Evolutionary conservation across 2,329 filamentous ascomycete species (phyloP).

Genomic region (Aspergillus felis): DNA sequence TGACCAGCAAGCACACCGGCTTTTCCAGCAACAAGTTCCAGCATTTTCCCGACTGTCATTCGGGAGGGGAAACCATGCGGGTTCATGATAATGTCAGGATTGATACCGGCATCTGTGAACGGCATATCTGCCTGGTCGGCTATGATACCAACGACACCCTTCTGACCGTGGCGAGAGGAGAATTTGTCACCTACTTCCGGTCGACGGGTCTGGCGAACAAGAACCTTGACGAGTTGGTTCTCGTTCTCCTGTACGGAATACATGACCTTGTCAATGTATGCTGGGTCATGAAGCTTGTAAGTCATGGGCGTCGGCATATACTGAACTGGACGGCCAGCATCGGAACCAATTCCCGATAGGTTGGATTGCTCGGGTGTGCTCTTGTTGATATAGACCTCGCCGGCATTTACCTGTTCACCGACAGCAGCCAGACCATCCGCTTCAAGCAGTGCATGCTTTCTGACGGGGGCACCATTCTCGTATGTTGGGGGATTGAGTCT

Average conservation of each 20-base stretch:
- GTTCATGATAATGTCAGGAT: constrained; percentile 99
- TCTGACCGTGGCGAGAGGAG: constrained; percentile 95
- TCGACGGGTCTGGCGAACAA: constrained; percentile 90
- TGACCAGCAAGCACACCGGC: constrained; percentile 81
- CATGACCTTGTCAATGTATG: constrained; percentile 96
- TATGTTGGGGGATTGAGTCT: constrained; percentile 60
- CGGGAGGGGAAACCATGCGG: constrained; percentile 98
- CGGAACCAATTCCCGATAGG: constrained; percentile 62
- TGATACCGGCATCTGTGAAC: constrained; percentile 84
- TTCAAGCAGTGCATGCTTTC: constrained; percentile 71
- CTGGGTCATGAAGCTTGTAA: constrained; percentile 79
- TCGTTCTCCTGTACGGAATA: constrained; percentile 85
- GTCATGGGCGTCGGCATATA: constrained; percentile 48
- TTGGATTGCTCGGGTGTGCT: constrained; percentile 75
- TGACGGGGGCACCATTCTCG: constrained; percentile 57
- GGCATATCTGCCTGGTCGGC: constrained; percentile 96
- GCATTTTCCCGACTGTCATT: constrained; percentile 98
- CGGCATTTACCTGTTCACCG: constrained; percentile 70
- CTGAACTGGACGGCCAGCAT: constrained; percentile 49
- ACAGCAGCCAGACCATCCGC: constrained; percentile 86
- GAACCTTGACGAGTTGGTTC: constrained; percentile 82
- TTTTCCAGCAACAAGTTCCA: constrained; percentile 92
- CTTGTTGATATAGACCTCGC: constrained; percentile 89
- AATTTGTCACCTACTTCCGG: constrained; percentile 98
- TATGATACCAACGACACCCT: constrained; percentile 95